Base-by-base conservation (phyloP, 768 basidiomycete genomes). In the Phanerochaete sordida region DNA sequence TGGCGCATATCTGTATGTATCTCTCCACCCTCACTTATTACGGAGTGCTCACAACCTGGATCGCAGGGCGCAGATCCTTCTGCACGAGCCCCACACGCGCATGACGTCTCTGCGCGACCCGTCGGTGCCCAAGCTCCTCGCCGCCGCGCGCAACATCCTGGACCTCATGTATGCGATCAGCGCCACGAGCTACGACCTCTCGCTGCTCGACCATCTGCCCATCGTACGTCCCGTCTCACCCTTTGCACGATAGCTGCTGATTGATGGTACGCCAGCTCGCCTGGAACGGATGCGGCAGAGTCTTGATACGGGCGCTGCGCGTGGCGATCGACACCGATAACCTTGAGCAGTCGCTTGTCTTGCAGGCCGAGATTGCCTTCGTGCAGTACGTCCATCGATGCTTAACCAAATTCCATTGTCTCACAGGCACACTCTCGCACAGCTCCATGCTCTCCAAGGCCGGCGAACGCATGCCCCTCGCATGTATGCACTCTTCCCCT, bases 71-170 rank as follows among this genome's bases (percentile, higher is more conserved):
- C 81, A 74, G 19, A 86, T 91, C 57, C 74, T 90, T 21, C 72
- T 92, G 39, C 90, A 91, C 65, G 90, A 92, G 62, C 87, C 89
- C 1, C 87, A 90, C 67, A 86, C 88, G n/a, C 79, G 83, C 60
- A 75, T 88, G 51, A 75, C 76, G 23, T 74, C 72, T 47, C 77
- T 79, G 21, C 82, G 82, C 33, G 91, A 89, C 65, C 78, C 84
- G 44, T 90, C 88, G 35, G 85, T 87, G 15, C 77, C 83, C 64
- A 86, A 83, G 65, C 84, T 91, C 30, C 73, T 90, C 8, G 80
- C 80, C 0, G 84, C 89, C 26, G 82, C 88, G 2, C 81, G 90
- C 47, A 78, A 80, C 0, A 83, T 88, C 45, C 73, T 91, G 45
- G 85, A 90, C 64, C 74, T 88, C 19, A 80, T 89, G 33, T 87